phyloP scores from a whole-genome alignment of 805 yeast genomes.

The Saccharomycopsis synnaedendra region DNA sequence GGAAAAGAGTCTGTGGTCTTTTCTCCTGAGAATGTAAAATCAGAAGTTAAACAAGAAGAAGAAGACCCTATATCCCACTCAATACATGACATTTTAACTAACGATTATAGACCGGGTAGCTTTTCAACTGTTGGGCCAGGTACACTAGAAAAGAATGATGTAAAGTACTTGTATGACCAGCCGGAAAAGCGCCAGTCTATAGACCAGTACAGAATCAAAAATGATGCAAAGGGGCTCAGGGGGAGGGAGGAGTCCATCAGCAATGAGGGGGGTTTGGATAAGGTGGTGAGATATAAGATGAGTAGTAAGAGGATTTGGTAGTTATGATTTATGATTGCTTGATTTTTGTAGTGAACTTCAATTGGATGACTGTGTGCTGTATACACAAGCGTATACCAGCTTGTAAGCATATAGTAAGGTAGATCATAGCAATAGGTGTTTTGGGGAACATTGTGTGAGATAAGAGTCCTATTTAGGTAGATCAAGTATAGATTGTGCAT shows the following conservation, averaged over 20 bases:
- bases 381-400: too few species aligned
- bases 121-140: constrained; percentile 9
- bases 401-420: too few species aligned
- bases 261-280: constrained; percentile 29
- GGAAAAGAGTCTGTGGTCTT: too few species aligned
- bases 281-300: constrained; percentile 59
- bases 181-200: not conserved
- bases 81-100: constrained; percentile 1
- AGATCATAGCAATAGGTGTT: too few species aligned
- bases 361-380: too few species aligned
- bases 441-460: too few species aligned
- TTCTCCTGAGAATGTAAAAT: too few species aligned
- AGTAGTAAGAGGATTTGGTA: constrained; percentile 68
- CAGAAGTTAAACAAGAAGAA: too few species aligned
- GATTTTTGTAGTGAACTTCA: too few species aligned
- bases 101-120: constrained; percentile 8
- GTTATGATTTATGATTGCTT: not conserved
- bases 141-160: constrained; percentile 2
- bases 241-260: constrained; percentile 16
- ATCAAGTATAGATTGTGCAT: too few species aligned
- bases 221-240: constrained; percentile 4
- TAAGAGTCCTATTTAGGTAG: too few species aligned
- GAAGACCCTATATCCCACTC: not conserved
- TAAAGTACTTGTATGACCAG: constrained; percentile 9
- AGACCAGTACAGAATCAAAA: constrained; percentile 4